Conservation (phyloP, 129 eudicot genomes). For the Ambrosia artemisiifolia region DNA sequence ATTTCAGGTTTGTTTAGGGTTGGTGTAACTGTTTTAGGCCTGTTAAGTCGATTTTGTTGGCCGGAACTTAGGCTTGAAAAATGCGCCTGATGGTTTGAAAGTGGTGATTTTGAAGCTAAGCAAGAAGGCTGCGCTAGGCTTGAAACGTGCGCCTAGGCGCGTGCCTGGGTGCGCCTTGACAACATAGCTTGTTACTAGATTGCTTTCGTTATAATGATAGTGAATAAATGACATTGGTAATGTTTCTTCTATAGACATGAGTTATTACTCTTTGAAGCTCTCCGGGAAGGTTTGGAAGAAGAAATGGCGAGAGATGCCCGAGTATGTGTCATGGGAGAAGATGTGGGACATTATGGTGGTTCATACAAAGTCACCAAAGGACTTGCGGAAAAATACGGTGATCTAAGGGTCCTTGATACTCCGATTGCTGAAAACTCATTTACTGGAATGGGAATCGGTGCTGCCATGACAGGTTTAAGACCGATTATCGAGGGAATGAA, state of each 20-base stretch:
- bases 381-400: constrained; percentile 81
- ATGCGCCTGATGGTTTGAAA: too few species aligned
- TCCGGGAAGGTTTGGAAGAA: constrained; percentile 98
- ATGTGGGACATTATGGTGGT: constrained; percentile 97
- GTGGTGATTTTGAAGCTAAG: too few species aligned
- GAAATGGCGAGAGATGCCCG: constrained; percentile 90
- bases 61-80: too few species aligned
- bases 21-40: too few species aligned
- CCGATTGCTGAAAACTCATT: constrained; percentile 92
- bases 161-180: too few species aligned
- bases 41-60: too few species aligned
- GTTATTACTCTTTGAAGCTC: constrained; percentile 93
- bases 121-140: too few species aligned
- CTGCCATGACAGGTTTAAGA: constrained; percentile 86
- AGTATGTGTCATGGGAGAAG: constrained; percentile 98
- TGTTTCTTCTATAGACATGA: constrained; percentile 62
- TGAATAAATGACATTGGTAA: background rate
- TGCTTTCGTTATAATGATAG: too few species aligned
- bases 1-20: too few species aligned
- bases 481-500: constrained; percentile 92
- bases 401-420: constrained; percentile 84
- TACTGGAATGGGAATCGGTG: constrained; percentile 93
- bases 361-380: constrained; percentile 97
- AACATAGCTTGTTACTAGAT: too few species aligned
- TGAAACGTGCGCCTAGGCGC: too few species aligned